Percentiles rank a stretch among this genome's conserved stretches.
Evolutionary conservation across 495 filamentous ascomycete species (phyloP).

Genomic region (Trichoderma gamsii): DNA sequence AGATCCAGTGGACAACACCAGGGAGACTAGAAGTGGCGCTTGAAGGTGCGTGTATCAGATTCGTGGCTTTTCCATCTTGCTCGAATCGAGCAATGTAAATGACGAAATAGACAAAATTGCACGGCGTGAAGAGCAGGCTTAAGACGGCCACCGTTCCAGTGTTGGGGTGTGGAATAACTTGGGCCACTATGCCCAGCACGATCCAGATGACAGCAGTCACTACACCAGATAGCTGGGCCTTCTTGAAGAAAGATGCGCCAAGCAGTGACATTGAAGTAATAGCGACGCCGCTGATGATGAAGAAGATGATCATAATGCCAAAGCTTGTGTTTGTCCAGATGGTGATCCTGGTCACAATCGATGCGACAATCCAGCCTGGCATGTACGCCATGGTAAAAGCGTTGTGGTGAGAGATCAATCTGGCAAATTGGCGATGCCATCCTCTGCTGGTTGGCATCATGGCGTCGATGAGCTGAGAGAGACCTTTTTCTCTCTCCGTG

Average conservation of each 20-base stretch:
- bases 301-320: conserved; percentile 49
- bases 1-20: conserved; percentile 52
- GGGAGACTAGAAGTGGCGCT: conserved; percentile 45
- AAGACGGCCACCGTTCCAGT: conserved; percentile 49
- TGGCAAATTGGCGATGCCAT: conserved; percentile 49
- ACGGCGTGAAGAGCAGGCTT: conserved; percentile 58
- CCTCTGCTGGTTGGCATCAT: conserved; percentile 48
- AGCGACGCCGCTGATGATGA: conserved; percentile 51
- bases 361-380: conserved; percentile 52
- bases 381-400: conserved; percentile 53
- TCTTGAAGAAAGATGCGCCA: conserved; percentile 58
- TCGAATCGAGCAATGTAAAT: conserved; percentile 55
- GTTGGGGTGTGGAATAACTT: conserved; percentile 34
- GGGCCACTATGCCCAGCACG: conserved; percentile 52
- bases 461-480: conserved; percentile 62
- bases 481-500: conserved; percentile 59
- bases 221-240: conserved; percentile 60
- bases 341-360: conserved; percentile 33
- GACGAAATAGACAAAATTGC: conserved; percentile 59
- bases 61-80: conserved; percentile 38
- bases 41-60: conserved; percentile 44
- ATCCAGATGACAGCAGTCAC: conserved; percentile 49
- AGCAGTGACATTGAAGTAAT: conserved; percentile 55
- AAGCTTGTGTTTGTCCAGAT: conserved; percentile 48
- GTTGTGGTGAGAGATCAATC: conserved; percentile 50